Evolutionary conservation across 2,329 filamentous ascomycete species (phyloP).

Genomic region (Aspergillus calidoustus): DNA sequence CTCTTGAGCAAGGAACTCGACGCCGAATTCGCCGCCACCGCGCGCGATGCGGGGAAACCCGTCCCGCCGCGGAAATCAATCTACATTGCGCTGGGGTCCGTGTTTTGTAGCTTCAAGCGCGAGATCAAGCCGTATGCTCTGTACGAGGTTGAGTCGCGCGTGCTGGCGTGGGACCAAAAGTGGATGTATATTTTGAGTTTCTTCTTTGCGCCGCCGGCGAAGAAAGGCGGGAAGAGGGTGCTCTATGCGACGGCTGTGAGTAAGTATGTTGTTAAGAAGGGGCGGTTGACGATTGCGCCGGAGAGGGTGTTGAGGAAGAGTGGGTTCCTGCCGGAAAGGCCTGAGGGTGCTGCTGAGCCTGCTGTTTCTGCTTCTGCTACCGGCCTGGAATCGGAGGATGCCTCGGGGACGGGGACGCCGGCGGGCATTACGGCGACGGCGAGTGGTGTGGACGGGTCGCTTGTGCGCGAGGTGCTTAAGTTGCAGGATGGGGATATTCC

Average conservation of each 20-base stretch:
- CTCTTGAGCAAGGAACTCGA: constrained; percentile 58
- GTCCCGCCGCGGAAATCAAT: constrained; percentile 56
- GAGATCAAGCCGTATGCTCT: constrained; percentile 72
- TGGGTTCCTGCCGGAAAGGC: constrained; percentile 72
- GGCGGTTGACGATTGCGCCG: constrained; percentile 81
- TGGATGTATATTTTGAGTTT: constrained; percentile 79
- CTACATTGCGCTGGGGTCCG: constrained; percentile 71
- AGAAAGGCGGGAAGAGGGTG: constrained; percentile 60
- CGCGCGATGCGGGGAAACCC: constrained; percentile 56
- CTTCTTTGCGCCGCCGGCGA: constrained; percentile 62
- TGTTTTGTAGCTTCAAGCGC: constrained; percentile 72
- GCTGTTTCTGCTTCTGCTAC: not conserved
- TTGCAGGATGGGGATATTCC: constrained; percentile 27
- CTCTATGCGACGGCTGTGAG: constrained; percentile 73
- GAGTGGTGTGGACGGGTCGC: constrained; percentile 39
- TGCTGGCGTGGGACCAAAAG: constrained; percentile 78
- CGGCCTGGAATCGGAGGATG: constrained; percentile 27
- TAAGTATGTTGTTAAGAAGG: constrained; percentile 84
- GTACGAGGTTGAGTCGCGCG: constrained; percentile 74
- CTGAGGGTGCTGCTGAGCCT: constrained; percentile 21
- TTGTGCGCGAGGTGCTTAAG: constrained; percentile 39
- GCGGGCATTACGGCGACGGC: constrained; percentile 37
- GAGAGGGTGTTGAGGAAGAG: constrained; percentile 73
- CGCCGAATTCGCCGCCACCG: constrained; percentile 54
- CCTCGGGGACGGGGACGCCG: constrained; percentile 38